phyloP scores from a whole-genome alignment of 345 rosid genomes.

The Salix brachista region DNA sequence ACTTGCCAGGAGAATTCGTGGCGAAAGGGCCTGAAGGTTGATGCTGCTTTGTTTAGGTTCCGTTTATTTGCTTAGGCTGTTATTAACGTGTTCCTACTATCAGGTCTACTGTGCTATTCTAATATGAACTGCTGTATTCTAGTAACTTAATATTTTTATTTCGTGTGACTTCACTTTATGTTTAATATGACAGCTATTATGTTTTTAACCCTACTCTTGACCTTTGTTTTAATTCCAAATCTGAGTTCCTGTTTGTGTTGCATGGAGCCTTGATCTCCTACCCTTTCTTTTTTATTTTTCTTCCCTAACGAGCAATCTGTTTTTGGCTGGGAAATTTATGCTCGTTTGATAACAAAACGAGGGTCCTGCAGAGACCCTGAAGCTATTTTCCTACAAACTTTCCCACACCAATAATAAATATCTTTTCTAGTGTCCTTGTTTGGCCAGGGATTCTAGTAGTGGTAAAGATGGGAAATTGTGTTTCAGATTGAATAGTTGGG shows the following conservation, averaged over 20 bases:
- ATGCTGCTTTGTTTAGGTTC: neutral
- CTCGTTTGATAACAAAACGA: no score
- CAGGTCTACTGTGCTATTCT: neutral
- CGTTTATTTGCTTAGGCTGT: neutral
- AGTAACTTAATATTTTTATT: neutral
- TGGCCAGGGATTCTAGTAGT: no score
- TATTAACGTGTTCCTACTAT: neutral
- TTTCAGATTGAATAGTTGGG: no score
- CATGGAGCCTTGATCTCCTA: neutral
- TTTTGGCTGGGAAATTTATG: no score
- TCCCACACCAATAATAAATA: no score
- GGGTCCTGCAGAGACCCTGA: no score
- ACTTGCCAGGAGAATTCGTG: constrained; percentile 33
- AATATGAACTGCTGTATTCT: neutral
- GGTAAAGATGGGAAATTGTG: no score
- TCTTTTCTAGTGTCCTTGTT: no score
- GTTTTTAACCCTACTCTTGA: neutral
- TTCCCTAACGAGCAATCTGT: neutral
- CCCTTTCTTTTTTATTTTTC: neutral
- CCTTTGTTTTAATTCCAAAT: neutral
- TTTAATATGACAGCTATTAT: neutral
- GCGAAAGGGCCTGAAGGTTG: constrained; percentile 31
- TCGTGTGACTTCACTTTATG: neutral
- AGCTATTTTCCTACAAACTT: no score
- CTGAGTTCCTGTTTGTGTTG: neutral